Base-by-base conservation (phyloP, 768 basidiomycete genomes). In the Termitomyces sp. region DNA sequence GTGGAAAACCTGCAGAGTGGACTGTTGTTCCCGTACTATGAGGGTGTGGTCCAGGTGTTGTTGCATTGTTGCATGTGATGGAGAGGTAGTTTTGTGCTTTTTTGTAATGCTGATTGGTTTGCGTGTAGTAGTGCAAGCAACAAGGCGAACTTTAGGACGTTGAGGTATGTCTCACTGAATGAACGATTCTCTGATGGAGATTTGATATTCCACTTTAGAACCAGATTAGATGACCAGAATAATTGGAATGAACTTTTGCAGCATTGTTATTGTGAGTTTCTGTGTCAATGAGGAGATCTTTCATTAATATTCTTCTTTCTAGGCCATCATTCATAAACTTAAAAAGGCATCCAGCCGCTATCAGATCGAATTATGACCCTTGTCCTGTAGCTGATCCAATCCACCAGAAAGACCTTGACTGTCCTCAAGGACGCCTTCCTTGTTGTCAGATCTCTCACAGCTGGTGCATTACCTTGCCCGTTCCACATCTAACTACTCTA, bases 231-330 rank as follows among this genome's bases (percentile, higher is more conserved):
- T 74, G 97, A 99, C 70, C 88, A 93, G 64, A 96, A 95, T 75
- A 99, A 97, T 78, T 97, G 96, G 95, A 97, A 97, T 70, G 96
- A 97, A 96, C 76, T 83, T 98, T 67, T 97, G 95, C 73, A 88
- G 90, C 65, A 91, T 97, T 50, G 81, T 92, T 56, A 91, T 93
- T 58, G 93, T 94, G 70, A 71, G 91, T 78, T 22, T 51, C 45
- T 50, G 22, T 57, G 7, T 15, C 39, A 20, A 38, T 33, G 20
- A 33, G 50, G n/a, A n/a, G n/a, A 33, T 40, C 40, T 0, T 32
- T 42, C 32, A 57, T 65, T 35, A 58, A 4, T 45, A 32, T 63
- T 63, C 16, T 57, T n/a, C 42, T 42, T 42, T 13, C 35, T 7
- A 96, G 91, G 87, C 86, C 68, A n/a, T 95, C 46, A 85, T 94